Evolutionary conservation across 805 yeast genomes (phyloP).

Genomic region (Ogataea zsoltii): DNA sequence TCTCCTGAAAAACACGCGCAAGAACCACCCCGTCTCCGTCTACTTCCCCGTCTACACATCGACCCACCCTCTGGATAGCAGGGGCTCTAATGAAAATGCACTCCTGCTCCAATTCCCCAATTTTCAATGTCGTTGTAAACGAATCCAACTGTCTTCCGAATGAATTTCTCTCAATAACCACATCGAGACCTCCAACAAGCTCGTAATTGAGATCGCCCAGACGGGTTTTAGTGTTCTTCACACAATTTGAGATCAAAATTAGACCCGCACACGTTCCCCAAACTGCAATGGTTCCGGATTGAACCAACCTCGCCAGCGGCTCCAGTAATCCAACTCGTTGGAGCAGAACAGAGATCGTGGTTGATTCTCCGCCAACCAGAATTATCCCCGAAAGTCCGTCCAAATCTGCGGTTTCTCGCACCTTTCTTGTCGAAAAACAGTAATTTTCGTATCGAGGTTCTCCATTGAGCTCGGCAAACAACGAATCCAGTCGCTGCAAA

Average conservation of each 20-base stretch:
- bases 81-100: conserved; percentile 77
- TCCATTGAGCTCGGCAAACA: conserved; percentile 33
- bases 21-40: conserved; percentile 8
- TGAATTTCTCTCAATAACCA: conserved; percentile 68
- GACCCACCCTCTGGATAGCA: conserved; percentile 41
- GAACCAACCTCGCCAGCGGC: conserved; percentile 53
- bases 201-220: conserved; percentile 40
- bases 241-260: conserved; percentile 58
- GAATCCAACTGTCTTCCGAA: conserved; percentile 78
- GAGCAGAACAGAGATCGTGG: conserved; percentile 69
- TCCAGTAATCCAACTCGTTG: conserved; percentile 59
- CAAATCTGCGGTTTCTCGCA: conserved; percentile 54
- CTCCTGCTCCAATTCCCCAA: conserved; percentile 30
- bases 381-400: conserved; percentile 56
- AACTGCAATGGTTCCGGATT: conserved; percentile 49
- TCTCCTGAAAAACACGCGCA: conserved; percentile 14
- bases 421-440: conserved; percentile 42
- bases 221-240: conserved; percentile 52
- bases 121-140: conserved; percentile 50
- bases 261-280: conserved; percentile 93
- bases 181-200: conserved; percentile 63
- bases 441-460: conserved; percentile 30
- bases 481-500: conserved; percentile 45
- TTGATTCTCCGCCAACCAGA: conserved; percentile 71
- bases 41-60: not conserved